These are phyloP conservation scores for Gracilaria vermiculophylla DNA, from an alignment of 23 red algal species.

Conservation along the genomic window DNA sequence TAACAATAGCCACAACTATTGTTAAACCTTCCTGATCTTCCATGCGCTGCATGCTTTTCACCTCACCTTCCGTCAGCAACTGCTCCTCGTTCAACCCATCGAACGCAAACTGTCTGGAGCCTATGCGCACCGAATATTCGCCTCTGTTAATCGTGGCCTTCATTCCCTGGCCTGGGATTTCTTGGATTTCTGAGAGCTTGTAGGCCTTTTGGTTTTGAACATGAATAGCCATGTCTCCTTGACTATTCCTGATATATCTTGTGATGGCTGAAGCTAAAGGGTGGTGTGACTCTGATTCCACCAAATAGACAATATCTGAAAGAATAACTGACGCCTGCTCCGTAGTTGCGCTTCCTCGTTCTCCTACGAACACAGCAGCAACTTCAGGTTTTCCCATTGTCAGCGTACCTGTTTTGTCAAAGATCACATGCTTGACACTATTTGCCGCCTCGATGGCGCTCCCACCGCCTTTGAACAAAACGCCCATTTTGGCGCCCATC, in stretches of 20 bases:
- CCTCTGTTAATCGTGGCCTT: slow-evolving; percentile 50
- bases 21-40: slow-evolving; percentile 70
- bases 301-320: slow-evolving; percentile 49
- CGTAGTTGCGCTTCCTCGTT: slow-evolving; percentile 14
- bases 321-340: slow-evolving; percentile 58
- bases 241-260: slow-evolving; percentile 34
- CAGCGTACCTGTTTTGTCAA: slow-evolving; percentile 98
- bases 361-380: slow-evolving; percentile 50
- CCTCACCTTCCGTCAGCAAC: slow-evolving; percentile 44
- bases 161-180: slow-evolving; percentile 64
- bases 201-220: slow-evolving; percentile 19
- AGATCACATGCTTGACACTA: slow-evolving; percentile 65
- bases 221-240: slow-evolving; percentile 30
- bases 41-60: slow-evolving; percentile 45
- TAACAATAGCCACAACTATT: slow-evolving; percentile 77
- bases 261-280: slow-evolving; percentile 58
- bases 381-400: slow-evolving; percentile 80
- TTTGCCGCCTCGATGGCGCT: slow-evolving; percentile 57
- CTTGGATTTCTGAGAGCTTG: slow-evolving; percentile 49
- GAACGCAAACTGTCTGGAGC: slow-evolving; percentile 49
- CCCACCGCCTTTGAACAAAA: slow-evolving; percentile 87
- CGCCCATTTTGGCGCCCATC: slow-evolving; percentile 55
- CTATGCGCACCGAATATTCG: slow-evolving; percentile 51
- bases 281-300: slow-evolving; percentile 65
- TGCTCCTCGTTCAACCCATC: slow-evolving; percentile 19